Percentiles rank a stretch among this genome's conserved stretches.
phyloP scores from a whole-genome alignment of 371 early-diverging fungal genomes.

The Circinella umbellata region DNA sequence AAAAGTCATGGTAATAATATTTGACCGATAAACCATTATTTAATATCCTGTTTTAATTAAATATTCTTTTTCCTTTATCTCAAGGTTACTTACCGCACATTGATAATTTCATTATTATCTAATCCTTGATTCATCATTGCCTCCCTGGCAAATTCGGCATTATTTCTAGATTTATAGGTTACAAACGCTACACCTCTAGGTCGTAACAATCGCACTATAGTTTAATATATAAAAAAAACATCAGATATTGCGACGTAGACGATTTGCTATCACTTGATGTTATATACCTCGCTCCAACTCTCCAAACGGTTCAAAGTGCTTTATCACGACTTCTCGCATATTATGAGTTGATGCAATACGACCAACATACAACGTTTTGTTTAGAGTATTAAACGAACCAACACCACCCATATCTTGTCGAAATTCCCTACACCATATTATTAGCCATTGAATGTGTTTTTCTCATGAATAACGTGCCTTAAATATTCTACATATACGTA shows the following conservation, averaged over 20 bases:
- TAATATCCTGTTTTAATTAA: not conserved
- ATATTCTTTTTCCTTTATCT: not conserved
- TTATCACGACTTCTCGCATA: constrained; percentile 64
- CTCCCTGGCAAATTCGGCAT: constrained; percentile 90
- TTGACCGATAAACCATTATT: not conserved
- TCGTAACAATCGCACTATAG: constrained; percentile 57
- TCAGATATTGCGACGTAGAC: not conserved
- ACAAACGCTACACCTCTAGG: constrained; percentile 84
- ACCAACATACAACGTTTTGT: constrained; percentile 82
- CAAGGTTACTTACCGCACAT: constrained; percentile 37
- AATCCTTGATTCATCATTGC: constrained; percentile 87
- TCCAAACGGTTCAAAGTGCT: constrained; percentile 83
- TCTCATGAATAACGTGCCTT: not conserved
- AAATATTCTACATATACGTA: constrained; percentile 16
- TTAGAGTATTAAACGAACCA: constrained; percentile 80
- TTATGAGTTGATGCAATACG: constrained; percentile 63
- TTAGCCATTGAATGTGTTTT: not conserved
- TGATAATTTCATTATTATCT: constrained; percentile 66
- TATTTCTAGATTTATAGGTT: constrained; percentile 67
- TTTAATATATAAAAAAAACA: not conserved
- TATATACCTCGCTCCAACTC: constrained; percentile 70
- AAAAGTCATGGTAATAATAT: too few relatives aligned
- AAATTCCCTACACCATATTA: constrained; percentile 57
- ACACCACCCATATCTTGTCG: constrained; percentile 90
- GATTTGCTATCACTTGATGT: not conserved